Conservation (phyloP, 306 rosid genomes). For the Begonia masoniana region DNA sequence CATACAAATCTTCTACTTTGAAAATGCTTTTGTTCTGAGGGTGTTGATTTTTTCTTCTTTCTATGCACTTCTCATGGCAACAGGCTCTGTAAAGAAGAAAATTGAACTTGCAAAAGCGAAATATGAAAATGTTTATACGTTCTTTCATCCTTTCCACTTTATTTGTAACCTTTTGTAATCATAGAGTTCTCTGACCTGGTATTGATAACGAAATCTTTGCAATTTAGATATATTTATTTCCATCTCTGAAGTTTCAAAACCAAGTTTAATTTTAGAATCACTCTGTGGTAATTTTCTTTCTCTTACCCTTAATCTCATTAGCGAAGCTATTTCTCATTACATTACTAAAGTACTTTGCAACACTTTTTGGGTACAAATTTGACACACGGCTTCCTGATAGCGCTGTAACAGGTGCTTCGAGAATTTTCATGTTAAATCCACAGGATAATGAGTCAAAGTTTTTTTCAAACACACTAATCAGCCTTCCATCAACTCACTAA, state of each 20-base stretch:
- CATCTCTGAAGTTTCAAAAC: no score
- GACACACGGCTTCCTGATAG: not conserved
- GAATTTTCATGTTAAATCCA: slow-evolving; percentile 98
- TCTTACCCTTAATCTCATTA: no score
- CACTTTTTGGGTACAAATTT: no score
- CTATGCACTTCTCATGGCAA: slow-evolving; percentile 56
- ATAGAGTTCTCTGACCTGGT: no score
- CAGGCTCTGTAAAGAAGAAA: slow-evolving; percentile 93
- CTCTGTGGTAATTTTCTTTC: no score
- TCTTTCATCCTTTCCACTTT: slow-evolving; percentile 1
- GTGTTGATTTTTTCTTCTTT: slow-evolving; percentile 2
- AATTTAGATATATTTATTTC: no score
- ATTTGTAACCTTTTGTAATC: no score
- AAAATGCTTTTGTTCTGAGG: no score
- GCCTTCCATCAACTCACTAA: slow-evolving; percentile 7
- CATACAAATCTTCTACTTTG: not conserved
- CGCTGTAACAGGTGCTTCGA: slow-evolving; percentile 62
- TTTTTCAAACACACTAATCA: slow-evolving; percentile 65
- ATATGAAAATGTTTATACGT: slow-evolving; percentile 68
- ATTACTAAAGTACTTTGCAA: no score
- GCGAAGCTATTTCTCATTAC: no score
- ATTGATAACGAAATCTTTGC: no score
- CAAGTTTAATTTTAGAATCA: no score
- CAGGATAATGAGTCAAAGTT: slow-evolving; percentile 89
- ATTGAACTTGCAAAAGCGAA: slow-evolving; percentile 93